phyloP scores from a whole-genome alignment of 1,284 basidiomycete species.

The Ustilago curta region DNA sequence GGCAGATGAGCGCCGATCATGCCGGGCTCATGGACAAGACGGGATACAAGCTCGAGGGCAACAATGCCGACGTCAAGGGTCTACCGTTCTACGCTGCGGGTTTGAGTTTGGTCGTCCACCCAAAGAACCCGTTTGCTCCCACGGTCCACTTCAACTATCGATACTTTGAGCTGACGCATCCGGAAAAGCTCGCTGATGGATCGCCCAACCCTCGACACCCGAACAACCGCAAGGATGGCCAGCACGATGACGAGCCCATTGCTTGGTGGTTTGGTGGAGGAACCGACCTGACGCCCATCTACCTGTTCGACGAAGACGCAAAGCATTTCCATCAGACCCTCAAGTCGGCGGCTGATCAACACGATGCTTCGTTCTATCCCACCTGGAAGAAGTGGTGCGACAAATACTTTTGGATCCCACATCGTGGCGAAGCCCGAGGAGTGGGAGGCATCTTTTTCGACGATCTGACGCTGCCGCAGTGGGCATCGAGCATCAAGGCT shows the following conservation, averaged over 20 bases:
- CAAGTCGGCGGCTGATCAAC: slow-evolving; percentile 81
- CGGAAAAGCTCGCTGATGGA: slow-evolving; percentile 65
- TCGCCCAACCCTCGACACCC: slow-evolving; percentile 65
- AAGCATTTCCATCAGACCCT: slow-evolving; percentile 85
- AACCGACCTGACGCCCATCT: slow-evolving; percentile 93
- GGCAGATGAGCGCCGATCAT: slow-evolving; percentile 95
- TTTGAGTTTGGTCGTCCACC: slow-evolving; percentile 91
- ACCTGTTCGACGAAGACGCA: slow-evolving; percentile 89
- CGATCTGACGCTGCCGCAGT: slow-evolving; percentile 64
- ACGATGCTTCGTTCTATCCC: slow-evolving; percentile 80
- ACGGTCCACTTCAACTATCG: slow-evolving; percentile 98
- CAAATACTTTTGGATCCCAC: slow-evolving; percentile 94
- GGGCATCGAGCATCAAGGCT: slow-evolving; percentile 21
- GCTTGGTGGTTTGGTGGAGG: slow-evolving; percentile 99
- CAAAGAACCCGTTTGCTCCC: slow-evolving; percentile 79
- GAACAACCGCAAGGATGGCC: slow-evolving; percentile 34
- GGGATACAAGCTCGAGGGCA: slow-evolving; percentile 61
- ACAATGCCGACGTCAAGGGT: slow-evolving; percentile 74
- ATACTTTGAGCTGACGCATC: slow-evolving; percentile 81
- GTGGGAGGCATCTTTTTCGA: slow-evolving; percentile 98
- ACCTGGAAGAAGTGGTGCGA: slow-evolving; percentile 96
- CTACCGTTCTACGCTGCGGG: slow-evolving; percentile 95
- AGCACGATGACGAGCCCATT: slow-evolving; percentile 70
- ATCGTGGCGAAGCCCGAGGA: slow-evolving; percentile 88
- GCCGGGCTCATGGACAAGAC: slow-evolving; percentile 71